Evolutionary conservation across 2,329 filamentous ascomycete species (phyloP).

Genomic region (Aspergillus melleus): DNA sequence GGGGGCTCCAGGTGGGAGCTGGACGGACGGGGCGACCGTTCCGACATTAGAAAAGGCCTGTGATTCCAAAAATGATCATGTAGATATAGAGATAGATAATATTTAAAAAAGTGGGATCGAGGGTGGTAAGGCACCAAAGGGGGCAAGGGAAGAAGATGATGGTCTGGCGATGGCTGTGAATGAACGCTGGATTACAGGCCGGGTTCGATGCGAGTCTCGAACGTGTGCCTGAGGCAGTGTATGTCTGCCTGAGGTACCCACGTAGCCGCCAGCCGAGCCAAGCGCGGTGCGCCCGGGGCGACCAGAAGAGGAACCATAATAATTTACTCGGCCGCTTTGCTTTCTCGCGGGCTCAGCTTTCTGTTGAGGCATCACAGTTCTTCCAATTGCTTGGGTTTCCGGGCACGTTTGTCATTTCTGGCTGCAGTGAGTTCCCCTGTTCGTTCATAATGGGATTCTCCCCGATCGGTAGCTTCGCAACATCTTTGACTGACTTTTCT

Average conservation of each 20-base stretch:
- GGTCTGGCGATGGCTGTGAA: constrained; percentile 14
- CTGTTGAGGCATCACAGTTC: not conserved
- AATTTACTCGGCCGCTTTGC: not conserved
- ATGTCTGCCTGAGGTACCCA: constrained; percentile 3
- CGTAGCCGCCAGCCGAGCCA: constrained; percentile 18
- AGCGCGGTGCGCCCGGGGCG: constrained; percentile 10
- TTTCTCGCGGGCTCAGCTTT: not conserved
- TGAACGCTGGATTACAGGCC: constrained; percentile 13
- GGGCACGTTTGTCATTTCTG: constrained; percentile 8
- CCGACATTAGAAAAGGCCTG: constrained; percentile 33
- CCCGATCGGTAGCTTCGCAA: constrained; percentile 6
- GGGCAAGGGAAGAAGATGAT: constrained; percentile 8
- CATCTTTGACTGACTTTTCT: constrained; percentile 6
- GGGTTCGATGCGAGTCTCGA: constrained; percentile 35
- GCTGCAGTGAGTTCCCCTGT: constrained; percentile 24
- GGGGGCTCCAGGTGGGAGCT: constrained; percentile 53
- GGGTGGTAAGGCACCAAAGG: constrained; percentile 9
- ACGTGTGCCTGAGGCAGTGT: constrained; percentile 26
- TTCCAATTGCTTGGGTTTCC: constrained; percentile 6
- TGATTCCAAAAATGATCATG: constrained; percentile 19
- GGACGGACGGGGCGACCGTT: constrained; percentile 37
- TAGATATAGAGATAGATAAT: constrained; percentile 16
- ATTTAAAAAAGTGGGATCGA: constrained; percentile 13
- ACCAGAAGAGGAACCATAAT: not conserved
- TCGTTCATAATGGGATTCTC: not conserved